phyloP scores from a whole-genome alignment of 2,329 filamentous ascomycete genomes.

The Penicillium hordei region DNA sequence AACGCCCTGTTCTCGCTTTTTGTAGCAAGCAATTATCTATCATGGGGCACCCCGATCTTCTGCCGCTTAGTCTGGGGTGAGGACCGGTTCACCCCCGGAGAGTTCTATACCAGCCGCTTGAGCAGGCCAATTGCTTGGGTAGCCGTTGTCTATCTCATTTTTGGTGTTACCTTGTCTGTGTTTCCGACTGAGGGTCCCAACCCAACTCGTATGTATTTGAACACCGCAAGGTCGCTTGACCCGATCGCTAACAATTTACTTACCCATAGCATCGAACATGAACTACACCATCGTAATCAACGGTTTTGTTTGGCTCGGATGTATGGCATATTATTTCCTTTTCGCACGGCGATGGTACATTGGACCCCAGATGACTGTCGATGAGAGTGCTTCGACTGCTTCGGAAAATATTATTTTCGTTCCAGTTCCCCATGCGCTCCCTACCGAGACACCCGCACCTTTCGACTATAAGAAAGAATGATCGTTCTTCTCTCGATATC shows the following conservation, averaged over 20 bases:
- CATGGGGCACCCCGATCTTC: conserved; percentile 61
- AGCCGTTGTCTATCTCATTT: conserved; percentile 56
- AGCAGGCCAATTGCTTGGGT: conserved; percentile 55
- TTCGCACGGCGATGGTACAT: conserved; percentile 62
- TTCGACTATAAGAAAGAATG: background rate
- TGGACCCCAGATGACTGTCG: conserved; percentile 59
- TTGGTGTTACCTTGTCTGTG: conserved; percentile 59
- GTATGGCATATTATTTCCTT: conserved; percentile 57
- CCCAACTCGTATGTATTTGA: conserved; percentile 44
- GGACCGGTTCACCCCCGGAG: conserved; percentile 57
- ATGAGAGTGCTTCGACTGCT: conserved; percentile 15
- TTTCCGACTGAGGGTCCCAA: conserved; percentile 58
- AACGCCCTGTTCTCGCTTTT: conserved; percentile 57
- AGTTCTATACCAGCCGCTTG: conserved; percentile 58
- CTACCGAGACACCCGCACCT: background rate
- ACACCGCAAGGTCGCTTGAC: background rate
- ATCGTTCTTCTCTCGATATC: background rate
- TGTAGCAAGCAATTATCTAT: conserved; percentile 62
- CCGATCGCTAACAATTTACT: conserved; percentile 1
- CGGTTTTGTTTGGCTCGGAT: conserved; percentile 58
- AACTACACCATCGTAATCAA: conserved; percentile 66
- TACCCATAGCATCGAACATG: conserved; percentile 49
- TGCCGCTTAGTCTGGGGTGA: conserved; percentile 60
- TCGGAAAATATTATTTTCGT: background rate
- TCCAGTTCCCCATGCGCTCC: too few species aligned